A percentile compares a stretch with the other conserved stretches of the same genome.
phyloP scores from a whole-genome alignment of 2,329 filamentous ascomycete species.

The Calycina herbarum region DNA sequence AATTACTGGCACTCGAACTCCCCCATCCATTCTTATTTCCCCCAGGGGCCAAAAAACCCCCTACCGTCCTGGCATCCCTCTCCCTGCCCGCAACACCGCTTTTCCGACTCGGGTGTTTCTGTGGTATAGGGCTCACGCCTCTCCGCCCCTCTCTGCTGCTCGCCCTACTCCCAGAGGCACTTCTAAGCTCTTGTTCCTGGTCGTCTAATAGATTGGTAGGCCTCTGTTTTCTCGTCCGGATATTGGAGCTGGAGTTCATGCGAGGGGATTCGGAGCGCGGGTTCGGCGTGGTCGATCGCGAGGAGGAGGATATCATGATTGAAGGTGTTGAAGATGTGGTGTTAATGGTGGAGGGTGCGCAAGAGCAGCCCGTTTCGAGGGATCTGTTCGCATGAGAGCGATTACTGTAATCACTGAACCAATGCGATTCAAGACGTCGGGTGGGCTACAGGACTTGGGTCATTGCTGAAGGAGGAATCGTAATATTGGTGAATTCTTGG shows the following conservation, averaged over 20 bases:
- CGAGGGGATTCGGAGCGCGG: constrained; percentile 14
- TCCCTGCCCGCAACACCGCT: constrained; percentile 16
- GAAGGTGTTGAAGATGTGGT: constrained; percentile 5
- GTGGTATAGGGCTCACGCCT: constrained; percentile 51
- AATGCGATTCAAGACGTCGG: constrained; percentile 8
- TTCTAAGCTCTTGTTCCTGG: constrained; percentile 33
- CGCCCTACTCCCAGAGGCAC: constrained; percentile 42
- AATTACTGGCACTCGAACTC: constrained; percentile 14
- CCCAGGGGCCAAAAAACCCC: constrained; percentile 24
- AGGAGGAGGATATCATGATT: constrained; percentile 22
- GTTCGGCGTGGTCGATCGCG: constrained; percentile 16
- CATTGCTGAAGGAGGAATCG: background rate
- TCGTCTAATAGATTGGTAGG: constrained; percentile 30
- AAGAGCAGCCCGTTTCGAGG: constrained; percentile 14
- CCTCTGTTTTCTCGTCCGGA: constrained; percentile 35
- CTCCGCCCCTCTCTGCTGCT: constrained; percentile 39
- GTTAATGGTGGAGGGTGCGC: constrained; percentile 13
- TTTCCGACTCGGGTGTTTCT: constrained; percentile 39
- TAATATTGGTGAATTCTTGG: background rate
- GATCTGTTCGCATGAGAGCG: constrained; percentile 20
- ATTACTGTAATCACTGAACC: background rate
- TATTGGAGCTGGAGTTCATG: constrained; percentile 21
- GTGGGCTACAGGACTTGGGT: background rate
- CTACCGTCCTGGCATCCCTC: constrained; percentile 21
- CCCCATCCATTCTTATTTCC: constrained; percentile 11